Percentiles rank a stretch among this genome's conserved stretches.
phyloP scores from a whole-genome alignment of 1,284 basidiomycete species.

The Earliella scabrosa region DNA sequence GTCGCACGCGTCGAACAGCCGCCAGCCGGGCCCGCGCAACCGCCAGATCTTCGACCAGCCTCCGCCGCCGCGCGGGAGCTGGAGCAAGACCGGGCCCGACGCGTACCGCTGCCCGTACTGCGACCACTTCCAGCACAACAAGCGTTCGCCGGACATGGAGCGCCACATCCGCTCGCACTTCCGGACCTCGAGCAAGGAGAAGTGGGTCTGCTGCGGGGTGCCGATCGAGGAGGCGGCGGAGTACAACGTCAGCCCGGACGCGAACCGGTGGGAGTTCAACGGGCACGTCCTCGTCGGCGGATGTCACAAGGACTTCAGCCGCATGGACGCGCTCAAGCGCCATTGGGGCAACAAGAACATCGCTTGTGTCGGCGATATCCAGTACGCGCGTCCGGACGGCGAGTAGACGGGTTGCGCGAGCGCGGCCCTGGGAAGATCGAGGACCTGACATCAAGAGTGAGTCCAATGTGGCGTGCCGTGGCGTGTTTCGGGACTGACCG shows the following conservation, averaged over 20 bases:
- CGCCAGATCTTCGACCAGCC: slow-evolving; percentile 14
- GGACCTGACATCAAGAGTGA: slow-evolving; percentile 5
- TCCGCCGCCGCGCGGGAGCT: slow-evolving; percentile 18
- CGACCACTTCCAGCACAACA: slow-evolving; percentile 26
- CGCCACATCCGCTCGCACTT: slow-evolving; percentile 32
- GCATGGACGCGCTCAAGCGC: slow-evolving; percentile 34
- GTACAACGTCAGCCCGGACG: slow-evolving; percentile 4
- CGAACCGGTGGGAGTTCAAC: slow-evolving; percentile 15
- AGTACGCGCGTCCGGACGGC: slow-evolving; percentile 11
- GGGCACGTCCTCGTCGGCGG: slow-evolving; percentile 28
- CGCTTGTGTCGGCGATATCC: slow-evolving; percentile 21
- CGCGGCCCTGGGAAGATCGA: background rate
- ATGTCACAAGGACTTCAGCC: slow-evolving; percentile 29
- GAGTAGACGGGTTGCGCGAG: background rate
- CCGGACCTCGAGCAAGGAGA: slow-evolving; percentile 9
- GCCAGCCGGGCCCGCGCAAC: slow-evolving; percentile 22
- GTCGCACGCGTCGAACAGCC: slow-evolving; percentile 7
- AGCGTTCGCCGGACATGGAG: slow-evolving; percentile 31
- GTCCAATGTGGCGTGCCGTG: background rate
- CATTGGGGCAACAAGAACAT: slow-evolving; percentile 29
- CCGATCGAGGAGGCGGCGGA: slow-evolving; percentile 18
- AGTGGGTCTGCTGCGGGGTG: slow-evolving; percentile 32
- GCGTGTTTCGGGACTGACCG: background rate
- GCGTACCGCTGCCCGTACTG: slow-evolving; percentile 26
- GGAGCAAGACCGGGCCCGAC: slow-evolving; percentile 14